Evolutionary conservation across 257 asterid genomes (phyloP).

Genomic region (Solanum paucissectum): DNA sequence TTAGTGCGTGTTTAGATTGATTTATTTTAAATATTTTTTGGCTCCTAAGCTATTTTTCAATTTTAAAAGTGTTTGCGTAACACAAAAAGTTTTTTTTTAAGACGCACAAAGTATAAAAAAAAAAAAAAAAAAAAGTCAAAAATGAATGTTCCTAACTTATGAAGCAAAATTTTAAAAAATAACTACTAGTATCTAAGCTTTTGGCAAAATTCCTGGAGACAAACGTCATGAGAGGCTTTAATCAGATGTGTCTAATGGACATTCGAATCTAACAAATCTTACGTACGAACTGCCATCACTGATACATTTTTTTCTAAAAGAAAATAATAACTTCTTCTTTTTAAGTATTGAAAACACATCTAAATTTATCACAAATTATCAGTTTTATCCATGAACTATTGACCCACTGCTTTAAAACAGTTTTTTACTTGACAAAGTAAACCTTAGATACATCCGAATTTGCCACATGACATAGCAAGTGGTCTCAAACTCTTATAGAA

Average conservation of each 20-base stretch:
- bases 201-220: not conserved
- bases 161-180: too few species aligned
- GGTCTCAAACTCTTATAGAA: not conserved
- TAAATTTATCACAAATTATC: too few species aligned
- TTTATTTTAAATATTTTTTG: not conserved
- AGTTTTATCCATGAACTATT: accelerated
- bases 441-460: not conserved
- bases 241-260: not conserved
- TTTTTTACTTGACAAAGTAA: not conserved
- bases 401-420: not conserved
- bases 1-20: not conserved
- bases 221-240: not conserved
- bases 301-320: not conserved
- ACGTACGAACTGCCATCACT: not conserved
- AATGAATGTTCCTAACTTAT: not conserved
- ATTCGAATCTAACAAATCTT: not conserved
- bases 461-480: not conserved
- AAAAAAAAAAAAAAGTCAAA: too few species aligned
- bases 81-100: too few species aligned
- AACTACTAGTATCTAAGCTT: not conserved
- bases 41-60: too few species aligned
- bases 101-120: not conserved
- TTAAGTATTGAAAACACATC: too few species aligned
- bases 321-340: too few species aligned
- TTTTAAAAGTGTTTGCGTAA: not conserved